Base-by-base conservation (phyloP, 306 rosid genomes). In the Crotalaria pallida region DNA sequence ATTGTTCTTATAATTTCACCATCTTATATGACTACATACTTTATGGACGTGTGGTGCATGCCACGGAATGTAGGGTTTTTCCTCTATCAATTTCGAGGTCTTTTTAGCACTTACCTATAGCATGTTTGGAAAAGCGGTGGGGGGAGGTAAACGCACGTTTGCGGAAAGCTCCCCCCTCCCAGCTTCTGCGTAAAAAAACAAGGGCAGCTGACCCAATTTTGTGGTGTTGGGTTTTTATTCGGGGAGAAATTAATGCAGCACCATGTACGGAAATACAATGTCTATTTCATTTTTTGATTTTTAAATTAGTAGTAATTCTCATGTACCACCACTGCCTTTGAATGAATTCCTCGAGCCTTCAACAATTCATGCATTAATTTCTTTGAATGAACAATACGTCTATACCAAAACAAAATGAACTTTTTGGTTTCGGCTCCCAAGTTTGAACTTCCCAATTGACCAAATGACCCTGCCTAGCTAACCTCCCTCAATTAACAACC, bases 161-260 rank as follows among this genome's bases (percentile, higher is more conserved):
- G n/a, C n/a, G n/a, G n/a, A n/a, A n/a, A n/a, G n/a, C n/a, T n/a
- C n/a, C n/a, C n/a, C n/a, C n/a, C 59, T 67, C 78, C 75, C 69
- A 49, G 36, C 77, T 38, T 83, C 61, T 84, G 85, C 81, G 81
- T 45, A 75, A 48, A 55, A 61, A 81, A 80, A 71, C 53, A 70
- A 59, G 69, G 82, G 83, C 85, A 75, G 21, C 44, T 45, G 63
- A 63, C 88, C 89, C 79, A 43, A 51, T 22, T 73, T 81, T 67
- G 9, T 19, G 64, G 82, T 36, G 53, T 58, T 79, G 67, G 69
- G 64, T 58, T 58, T 52, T 51, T 24, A 4, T 5, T 53, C 48
- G 1, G 6, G 34, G 34, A 29, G 34, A 29, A 2, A 7, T 29
- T 29, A 3, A 3, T 29, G 6, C 4, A 3, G 5, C 34, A 3